Percentiles rank a stretch among this genome's conserved stretches.
Evolutionary conservation across 176 grass and related monocot genomes (phyloP).

Genomic region (Triticum urartu): DNA sequence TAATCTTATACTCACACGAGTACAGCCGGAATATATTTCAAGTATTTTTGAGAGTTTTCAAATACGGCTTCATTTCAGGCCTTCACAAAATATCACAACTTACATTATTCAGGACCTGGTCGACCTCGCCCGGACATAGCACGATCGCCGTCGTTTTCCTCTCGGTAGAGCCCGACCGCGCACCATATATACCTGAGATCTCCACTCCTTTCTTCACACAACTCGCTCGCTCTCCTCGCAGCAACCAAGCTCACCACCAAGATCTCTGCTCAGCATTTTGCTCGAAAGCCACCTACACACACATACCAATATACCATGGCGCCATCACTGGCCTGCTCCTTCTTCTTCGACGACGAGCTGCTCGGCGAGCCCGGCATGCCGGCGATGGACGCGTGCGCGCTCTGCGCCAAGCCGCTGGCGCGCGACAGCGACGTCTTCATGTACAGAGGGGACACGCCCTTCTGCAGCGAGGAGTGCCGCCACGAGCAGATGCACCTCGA

Average conservation of each 20-base stretch:
- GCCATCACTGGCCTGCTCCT: conserved; percentile 11
- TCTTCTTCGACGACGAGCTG: conserved; percentile 48
- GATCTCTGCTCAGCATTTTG: neutral
- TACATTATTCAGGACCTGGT: neutral
- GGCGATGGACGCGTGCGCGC: conserved; percentile 59
- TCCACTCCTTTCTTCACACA: neutral
- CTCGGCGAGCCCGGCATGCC: neutral
- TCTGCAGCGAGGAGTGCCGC: conserved; percentile 79
- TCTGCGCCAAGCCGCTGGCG: conserved; percentile 47
- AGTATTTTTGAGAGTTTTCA: neutral
- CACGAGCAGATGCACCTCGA: conserved; percentile 71
- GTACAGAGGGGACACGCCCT: conserved; percentile 78
- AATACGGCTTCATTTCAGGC: no score
- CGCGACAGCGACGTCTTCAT: conserved; percentile 71
- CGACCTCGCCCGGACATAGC: neutral
- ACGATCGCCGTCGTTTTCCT: neutral
- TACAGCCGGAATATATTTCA: neutral
- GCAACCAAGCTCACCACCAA: neutral
- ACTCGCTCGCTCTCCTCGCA: neutral
- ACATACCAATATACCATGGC: conserved; percentile 14
- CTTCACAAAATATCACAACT: neutral
- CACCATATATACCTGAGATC: neutral
- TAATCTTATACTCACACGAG: neutral
- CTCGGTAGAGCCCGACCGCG: neutral
- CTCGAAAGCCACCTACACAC: neutral